A percentile compares a stretch with the other conserved stretches of the same genome.
Evolutionary conservation across 2,329 filamentous ascomycete species (phyloP).

Genomic region (Ophiostoma australiae): DNA sequence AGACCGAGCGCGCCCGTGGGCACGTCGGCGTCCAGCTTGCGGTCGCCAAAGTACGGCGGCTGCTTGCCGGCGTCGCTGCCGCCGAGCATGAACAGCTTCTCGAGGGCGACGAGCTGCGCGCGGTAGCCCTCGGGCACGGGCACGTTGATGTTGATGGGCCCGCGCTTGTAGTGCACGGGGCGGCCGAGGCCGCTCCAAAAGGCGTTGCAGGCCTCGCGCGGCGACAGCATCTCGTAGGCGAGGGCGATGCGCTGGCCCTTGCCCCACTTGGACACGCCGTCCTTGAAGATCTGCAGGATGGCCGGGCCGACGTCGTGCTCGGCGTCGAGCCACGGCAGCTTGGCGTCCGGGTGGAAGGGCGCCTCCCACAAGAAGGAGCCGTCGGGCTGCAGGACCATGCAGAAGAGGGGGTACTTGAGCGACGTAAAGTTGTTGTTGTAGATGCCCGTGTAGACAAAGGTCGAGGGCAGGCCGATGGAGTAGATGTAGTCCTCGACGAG

Average conservation of each 20-base stretch:
- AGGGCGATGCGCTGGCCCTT: slow-evolving; percentile 67
- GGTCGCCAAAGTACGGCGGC: slow-evolving; percentile 59
- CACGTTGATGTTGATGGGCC: slow-evolving; percentile 77
- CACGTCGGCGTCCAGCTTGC: slow-evolving; percentile 55
- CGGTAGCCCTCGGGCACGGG: slow-evolving; percentile 83
- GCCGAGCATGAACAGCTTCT: slow-evolving; percentile 52
- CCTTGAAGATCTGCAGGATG: slow-evolving; percentile 90
- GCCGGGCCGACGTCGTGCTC: slow-evolving; percentile 94
- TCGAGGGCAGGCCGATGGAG: slow-evolving; percentile 74
- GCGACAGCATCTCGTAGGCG: slow-evolving; percentile 84
- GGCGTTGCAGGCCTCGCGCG: slow-evolving; percentile 71
- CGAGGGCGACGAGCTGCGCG: slow-evolving; percentile 71
- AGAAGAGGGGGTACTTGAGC: slow-evolving; percentile 85
- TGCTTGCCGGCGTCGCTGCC: slow-evolving; percentile 52
- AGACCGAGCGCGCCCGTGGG: slow-evolving; percentile 72
- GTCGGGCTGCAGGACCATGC: slow-evolving; percentile 81
- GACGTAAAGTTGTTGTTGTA: slow-evolving; percentile 99
- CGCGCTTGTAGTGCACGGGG: slow-evolving; percentile 70
- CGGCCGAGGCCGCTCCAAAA: slow-evolving; percentile 76
- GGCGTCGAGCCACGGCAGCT: slow-evolving; percentile 90
- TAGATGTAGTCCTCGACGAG: slow-evolving; percentile 87
- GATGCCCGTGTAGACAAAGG: slow-evolving; percentile 93
- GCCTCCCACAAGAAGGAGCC: slow-evolving; percentile 90
- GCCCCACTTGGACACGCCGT: slow-evolving; percentile 83
- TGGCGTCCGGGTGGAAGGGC: slow-evolving; percentile 83